Conservation (phyloP, 2,329 filamentous ascomycete genomes). For the Thielaviopsis populi region DNA sequence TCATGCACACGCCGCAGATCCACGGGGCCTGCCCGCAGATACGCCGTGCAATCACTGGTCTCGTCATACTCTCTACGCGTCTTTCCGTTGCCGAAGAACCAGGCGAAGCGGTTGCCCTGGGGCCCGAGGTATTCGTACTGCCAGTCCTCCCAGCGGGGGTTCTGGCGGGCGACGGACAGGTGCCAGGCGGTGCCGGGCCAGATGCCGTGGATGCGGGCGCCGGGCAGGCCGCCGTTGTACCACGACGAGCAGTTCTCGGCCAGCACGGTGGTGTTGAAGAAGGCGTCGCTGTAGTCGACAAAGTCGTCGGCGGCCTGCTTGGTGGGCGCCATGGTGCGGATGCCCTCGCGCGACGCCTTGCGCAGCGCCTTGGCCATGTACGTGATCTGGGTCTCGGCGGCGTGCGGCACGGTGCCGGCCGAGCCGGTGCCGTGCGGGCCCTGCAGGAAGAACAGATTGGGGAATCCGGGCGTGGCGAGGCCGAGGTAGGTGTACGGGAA, state of each 20-base stretch:
- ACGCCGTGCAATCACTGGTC: conserved; percentile 45
- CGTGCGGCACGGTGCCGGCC: conserved; percentile 52
- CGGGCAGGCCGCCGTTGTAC: conserved; percentile 53
- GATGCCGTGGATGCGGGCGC: conserved; percentile 48
- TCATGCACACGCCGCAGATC: conserved; percentile 51
- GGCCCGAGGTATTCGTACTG: conserved; percentile 33
- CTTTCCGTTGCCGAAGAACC: conserved; percentile 53
- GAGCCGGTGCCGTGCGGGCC: conserved; percentile 45
- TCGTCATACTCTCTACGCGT: conserved; percentile 42
- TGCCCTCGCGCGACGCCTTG: conserved; percentile 50
- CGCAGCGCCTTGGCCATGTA: conserved; percentile 53
- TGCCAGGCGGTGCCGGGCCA: conserved; percentile 56
- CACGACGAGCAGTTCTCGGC: conserved; percentile 52
- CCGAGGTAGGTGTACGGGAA: conserved; percentile 56
- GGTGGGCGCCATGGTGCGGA: conserved; percentile 44
- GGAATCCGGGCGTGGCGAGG: conserved; percentile 46
- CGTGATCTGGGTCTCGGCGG: conserved; percentile 48
- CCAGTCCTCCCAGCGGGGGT: conserved; percentile 43
- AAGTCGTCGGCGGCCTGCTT: conserved; percentile 49
- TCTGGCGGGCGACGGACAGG: conserved; percentile 39
- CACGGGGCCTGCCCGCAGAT: conserved; percentile 42
- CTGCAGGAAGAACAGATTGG: conserved; percentile 50
- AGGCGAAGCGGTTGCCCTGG: conserved; percentile 39
- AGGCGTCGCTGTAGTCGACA: conserved; percentile 41
- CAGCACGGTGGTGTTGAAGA: conserved; percentile 40